Base-by-base conservation (phyloP, 2,329 filamentous ascomycete species). In the Cladosporium cucumerinum region DNA sequence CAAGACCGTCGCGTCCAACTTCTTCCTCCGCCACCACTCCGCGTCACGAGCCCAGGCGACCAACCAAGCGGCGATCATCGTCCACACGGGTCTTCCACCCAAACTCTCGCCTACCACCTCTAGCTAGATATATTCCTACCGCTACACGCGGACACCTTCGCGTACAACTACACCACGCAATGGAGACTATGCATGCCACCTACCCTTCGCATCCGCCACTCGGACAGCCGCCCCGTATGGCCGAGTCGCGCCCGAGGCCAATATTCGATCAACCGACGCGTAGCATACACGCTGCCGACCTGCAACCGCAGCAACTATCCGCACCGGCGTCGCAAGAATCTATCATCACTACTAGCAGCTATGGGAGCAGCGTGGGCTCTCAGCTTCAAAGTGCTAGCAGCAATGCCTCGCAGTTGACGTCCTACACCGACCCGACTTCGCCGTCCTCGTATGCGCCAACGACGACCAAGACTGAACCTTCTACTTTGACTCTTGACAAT, bases 291-390 rank as follows among this genome's bases (percentile, higher is more conserved):
- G 67, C 66, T 66, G 18, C 61, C 62, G 60, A 61, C 55, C 12
- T 48, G 46, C 65, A 66, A 51, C 65, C 66, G 36, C 69, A 66
- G 48, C 66, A 66, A 23, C 64, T 72, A 46, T 74, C 72, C 28
- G 66, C 69, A n/a, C 72, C 72, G 16, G 70, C 71, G 30, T 73
- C 72, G 43, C 73, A 75, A 60, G 72, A 74, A 59, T 73, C 72
- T 12, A 68, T 72, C 64, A 61, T 68, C 23, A 72, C 69, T 57
- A 65, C 70, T 46, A 69, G 68, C 52, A 74, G 72, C 61, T 65
- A 66, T 30, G 68, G 52, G 23, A 72, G 69, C 64, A 72, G 72
- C 55, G 67, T 67, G 16, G 36, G 18, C 26, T 63, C 63, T 21
- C 64, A 39, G 5, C 21, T 68, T 21, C 67, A 71, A n/a, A 68